Conservation (phyloP, 2,329 filamentous ascomycete species). For the Cryphonectria naterciae region DNA sequence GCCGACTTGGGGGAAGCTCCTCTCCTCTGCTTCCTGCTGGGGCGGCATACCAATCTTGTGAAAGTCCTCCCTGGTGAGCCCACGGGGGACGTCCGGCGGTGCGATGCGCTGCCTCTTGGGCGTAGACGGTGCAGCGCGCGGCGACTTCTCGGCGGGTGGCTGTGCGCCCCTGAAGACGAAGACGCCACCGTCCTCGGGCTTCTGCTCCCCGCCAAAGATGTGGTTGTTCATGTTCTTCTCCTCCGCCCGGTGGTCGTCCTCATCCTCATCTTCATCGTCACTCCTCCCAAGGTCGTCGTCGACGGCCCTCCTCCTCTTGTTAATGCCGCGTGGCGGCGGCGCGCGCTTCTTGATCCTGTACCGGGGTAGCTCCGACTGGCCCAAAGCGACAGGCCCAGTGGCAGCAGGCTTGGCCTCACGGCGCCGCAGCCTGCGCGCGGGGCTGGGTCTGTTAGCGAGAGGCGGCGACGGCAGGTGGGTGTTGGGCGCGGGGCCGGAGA, state of each 20-base stretch:
- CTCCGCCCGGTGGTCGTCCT: slow-evolving; percentile 31
- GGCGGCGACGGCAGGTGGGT: slow-evolving; percentile 58
- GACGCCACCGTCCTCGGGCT: slow-evolving; percentile 13
- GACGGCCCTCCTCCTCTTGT: slow-evolving; percentile 56
- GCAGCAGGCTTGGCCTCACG: slow-evolving; percentile 40
- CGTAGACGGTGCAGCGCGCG: slow-evolving; percentile 48
- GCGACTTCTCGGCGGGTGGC: slow-evolving; percentile 32
- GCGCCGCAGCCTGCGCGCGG: slow-evolving; percentile 56
- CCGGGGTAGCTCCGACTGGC: slow-evolving; percentile 34
- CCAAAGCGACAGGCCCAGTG: slow-evolving; percentile 30
- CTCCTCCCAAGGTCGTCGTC: slow-evolving; percentile 53
- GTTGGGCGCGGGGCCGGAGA: slow-evolving; percentile 43
- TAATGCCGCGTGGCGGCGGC: slow-evolving; percentile 48
- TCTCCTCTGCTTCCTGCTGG: background rate
- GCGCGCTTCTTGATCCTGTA: slow-evolving; percentile 54
- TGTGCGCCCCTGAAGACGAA: slow-evolving; percentile 21
- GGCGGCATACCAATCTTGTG: slow-evolving; percentile 46
- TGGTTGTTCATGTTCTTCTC: slow-evolving; percentile 32
- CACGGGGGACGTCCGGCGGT: slow-evolving; percentile 63
- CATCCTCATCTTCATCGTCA: slow-evolving; percentile 38
- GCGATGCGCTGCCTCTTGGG: slow-evolving; percentile 65
- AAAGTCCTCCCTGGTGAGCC: slow-evolving; percentile 62
- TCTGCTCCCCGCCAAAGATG: slow-evolving; percentile 23
- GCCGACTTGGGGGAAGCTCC: background rate
- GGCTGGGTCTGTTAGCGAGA: slow-evolving; percentile 53